phyloP scores from a whole-genome alignment of 139 green algal species.

The Volvox reticuliferus region DNA sequence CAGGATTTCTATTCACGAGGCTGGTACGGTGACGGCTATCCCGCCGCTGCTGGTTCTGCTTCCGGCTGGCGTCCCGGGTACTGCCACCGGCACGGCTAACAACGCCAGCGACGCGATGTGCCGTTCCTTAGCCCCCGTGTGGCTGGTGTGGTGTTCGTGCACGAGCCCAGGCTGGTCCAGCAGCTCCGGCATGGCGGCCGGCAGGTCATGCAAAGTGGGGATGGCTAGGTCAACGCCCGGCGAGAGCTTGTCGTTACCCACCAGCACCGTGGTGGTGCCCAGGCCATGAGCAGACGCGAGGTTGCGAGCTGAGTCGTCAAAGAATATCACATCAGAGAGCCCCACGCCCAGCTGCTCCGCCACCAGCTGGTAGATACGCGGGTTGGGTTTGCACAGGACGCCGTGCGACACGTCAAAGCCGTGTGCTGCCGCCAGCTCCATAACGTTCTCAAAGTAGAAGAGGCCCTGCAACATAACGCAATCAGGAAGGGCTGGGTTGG shows the following conservation, averaged over 20 bases:
- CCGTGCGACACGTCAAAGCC: conserved; percentile 57
- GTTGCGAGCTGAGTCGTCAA: conserved; percentile 87
- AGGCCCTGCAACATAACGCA: conserved; percentile 59
- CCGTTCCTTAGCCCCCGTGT: background rate
- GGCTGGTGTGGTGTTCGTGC: conserved; percentile 22
- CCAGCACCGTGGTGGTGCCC: conserved; percentile 76
- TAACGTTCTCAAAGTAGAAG: conserved; percentile 84
- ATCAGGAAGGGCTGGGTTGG: too few relatives aligned
- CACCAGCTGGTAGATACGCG: conserved; percentile 70
- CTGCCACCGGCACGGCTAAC: background rate
- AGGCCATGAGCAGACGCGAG: conserved; percentile 70
- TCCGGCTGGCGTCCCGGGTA: background rate
- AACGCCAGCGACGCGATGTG: background rate
- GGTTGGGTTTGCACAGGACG: conserved; percentile 85
- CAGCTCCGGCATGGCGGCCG: conserved; percentile 50
- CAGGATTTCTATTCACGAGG: background rate
- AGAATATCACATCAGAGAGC: conserved; percentile 70
- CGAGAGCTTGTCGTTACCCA: conserved; percentile 9
- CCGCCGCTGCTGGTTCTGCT: background rate
- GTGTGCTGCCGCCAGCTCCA: conserved; percentile 54
- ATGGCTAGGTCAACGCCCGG: conserved; percentile 46
- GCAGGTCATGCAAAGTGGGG: conserved; percentile 45
- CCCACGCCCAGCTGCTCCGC: conserved; percentile 61
- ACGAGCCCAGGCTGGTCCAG: conserved; percentile 48
- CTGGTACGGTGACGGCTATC: background rate